These are phyloP conservation scores for Lathyrus tuberosus DNA, from an alignment of 306 rosid species.

Conservation along the genomic window DNA sequence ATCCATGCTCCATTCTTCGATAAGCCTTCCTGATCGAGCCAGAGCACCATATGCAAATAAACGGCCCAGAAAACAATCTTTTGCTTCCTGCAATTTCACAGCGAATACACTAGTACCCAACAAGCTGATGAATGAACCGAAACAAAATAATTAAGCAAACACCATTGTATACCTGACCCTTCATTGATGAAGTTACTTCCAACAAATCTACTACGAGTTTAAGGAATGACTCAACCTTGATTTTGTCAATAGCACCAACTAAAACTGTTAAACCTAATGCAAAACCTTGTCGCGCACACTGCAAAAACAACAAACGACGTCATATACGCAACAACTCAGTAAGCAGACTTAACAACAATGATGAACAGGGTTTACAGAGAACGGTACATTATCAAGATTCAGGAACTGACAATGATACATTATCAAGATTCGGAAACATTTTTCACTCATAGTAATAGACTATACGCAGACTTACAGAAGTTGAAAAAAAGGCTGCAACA, in stretches of 20 bases:
- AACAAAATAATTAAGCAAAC: conserved; percentile 16
- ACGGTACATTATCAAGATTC: conserved; percentile 1
- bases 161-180: conserved; percentile 79
- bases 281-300: conserved; percentile 97
- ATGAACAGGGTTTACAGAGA: background rate
- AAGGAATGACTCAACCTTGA: conserved; percentile 75
- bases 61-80: conserved; percentile 87
- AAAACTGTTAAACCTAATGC: conserved; percentile 76
- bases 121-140: conserved; percentile 19
- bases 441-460: background rate
- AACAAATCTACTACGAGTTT: conserved; percentile 74
- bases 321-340: conserved; percentile 18
- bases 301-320: conserved; percentile 45
- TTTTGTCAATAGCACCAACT: conserved; percentile 45
- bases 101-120: conserved; percentile 26
- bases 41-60: conserved; percentile 92
- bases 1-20: conserved; percentile 59
- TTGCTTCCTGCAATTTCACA: conserved; percentile 74
- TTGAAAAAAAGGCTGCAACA: background rate
- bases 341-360: conserved; percentile 11
- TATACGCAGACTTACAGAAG: background rate
- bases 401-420: background rate
- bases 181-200: conserved; percentile 92
- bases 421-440: background rate
- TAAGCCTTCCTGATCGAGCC: conserved; percentile 79